Conservation (phyloP, 2,329 filamentous ascomycete genomes). For the Penicillium sp. region DNA sequence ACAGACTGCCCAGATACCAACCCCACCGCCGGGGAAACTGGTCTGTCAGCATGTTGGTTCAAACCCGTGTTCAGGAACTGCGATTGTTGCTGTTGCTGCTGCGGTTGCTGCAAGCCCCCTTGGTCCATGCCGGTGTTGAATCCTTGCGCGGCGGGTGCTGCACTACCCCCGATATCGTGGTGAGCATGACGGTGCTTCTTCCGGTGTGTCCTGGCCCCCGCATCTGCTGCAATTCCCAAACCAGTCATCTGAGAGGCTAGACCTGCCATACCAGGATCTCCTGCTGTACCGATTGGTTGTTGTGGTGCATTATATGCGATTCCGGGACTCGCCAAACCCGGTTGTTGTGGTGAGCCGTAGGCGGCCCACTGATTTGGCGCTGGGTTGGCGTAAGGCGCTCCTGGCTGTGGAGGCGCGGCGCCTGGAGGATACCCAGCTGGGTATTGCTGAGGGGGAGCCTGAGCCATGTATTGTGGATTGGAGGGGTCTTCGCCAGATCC, state of each 20-base stretch:
- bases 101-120: slow-evolving; percentile 52
- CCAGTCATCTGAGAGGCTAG: slow-evolving; percentile 70
- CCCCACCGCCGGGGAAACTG: slow-evolving; percentile 32
- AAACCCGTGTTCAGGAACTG: slow-evolving; percentile 61
- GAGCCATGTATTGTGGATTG: slow-evolving; percentile 51
- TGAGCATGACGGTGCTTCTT: slow-evolving; percentile 96
- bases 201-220: slow-evolving; percentile 55
- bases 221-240: slow-evolving; percentile 63
- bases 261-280: slow-evolving; percentile 39
- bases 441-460: slow-evolving; percentile 54
- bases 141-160: slow-evolving; percentile 59
- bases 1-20: slow-evolving; percentile 22
- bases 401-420: slow-evolving; percentile 41
- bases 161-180: slow-evolving; percentile 69
- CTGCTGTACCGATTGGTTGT: slow-evolving; percentile 28
- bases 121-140: slow-evolving; percentile 71
- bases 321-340: slow-evolving; percentile 27
- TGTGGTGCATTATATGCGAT: slow-evolving; percentile 30
- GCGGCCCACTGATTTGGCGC: slow-evolving; percentile 35
- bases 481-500: slow-evolving; percentile 52
- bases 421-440: slow-evolving; percentile 37
- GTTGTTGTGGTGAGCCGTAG: slow-evolving; percentile 31
- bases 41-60: slow-evolving; percentile 37
- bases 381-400: slow-evolving; percentile 37
- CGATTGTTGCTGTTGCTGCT: slow-evolving; percentile 52